phyloP scores from a whole-genome alignment of 495 filamentous ascomycete genomes.

The Saxophila tyrrhenica region DNA sequence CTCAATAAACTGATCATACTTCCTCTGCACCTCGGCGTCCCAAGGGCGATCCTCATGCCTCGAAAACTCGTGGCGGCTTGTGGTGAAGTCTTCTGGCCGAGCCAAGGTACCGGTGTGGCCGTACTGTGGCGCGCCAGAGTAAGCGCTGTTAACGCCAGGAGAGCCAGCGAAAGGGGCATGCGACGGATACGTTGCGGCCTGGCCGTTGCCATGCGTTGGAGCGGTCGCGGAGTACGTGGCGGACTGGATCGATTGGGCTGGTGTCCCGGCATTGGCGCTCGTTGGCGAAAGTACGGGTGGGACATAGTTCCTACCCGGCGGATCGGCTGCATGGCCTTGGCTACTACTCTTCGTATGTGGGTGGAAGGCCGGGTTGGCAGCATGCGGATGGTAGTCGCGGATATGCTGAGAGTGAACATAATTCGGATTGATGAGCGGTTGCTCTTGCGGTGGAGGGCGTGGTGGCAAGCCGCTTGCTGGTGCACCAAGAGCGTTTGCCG shows the following conservation, averaged over 20 bases:
- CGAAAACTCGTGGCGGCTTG: constrained; percentile 1
- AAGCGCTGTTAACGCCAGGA: neutral
- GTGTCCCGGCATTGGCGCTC: neutral
- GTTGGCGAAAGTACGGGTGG: constrained; percentile 9
- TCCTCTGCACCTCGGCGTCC: constrained; percentile 54
- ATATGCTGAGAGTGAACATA: constrained; percentile 46
- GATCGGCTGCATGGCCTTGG: constrained; percentile 34
- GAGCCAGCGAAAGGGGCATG: neutral
- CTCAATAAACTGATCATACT: constrained; percentile 71
- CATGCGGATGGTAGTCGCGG: constrained; percentile 45
- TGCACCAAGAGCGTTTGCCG: constrained; percentile 23
- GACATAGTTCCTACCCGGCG: constrained; percentile 5
- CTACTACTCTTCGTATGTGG: constrained; percentile 32
- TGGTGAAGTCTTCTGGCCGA: neutral
- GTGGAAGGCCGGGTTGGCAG: constrained; percentile 42
- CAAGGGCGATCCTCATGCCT: constrained; percentile 35
- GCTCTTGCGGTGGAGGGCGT: constrained; percentile 42
- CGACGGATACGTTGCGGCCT: constrained; percentile 2
- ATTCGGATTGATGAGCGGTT: constrained; percentile 46
- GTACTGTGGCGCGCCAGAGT: neutral
- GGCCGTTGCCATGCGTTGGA: neutral
- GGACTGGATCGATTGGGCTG: neutral
- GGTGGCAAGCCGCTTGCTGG: constrained; percentile 43
- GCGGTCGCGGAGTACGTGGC: neutral
- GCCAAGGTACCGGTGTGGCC: constrained; percentile 19